A percentile compares a stretch with the other conserved stretches of the same genome.
Evolutionary conservation across 2,329 filamentous ascomycete species (phyloP).

Genomic region (Cladosporium sp.): DNA sequence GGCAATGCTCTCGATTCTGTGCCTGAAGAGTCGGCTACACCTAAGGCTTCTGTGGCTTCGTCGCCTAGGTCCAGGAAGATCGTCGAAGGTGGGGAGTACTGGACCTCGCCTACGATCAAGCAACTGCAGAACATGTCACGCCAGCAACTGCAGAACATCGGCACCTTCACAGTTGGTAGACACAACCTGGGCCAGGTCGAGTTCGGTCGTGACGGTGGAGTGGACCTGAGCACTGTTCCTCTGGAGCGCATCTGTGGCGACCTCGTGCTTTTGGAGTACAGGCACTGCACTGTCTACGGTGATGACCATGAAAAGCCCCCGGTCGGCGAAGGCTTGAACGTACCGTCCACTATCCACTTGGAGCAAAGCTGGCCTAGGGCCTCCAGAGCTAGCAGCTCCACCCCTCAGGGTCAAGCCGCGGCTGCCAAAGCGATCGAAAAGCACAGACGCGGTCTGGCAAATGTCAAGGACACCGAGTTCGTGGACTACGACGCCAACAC

Average conservation of each 20-base stretch:
- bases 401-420: conserved; percentile 44
- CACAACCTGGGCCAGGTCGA: conserved; percentile 76
- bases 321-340: conserved; percentile 84
- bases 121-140: conserved; percentile 79
- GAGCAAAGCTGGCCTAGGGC: conserved; percentile 90
- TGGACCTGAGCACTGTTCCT: conserved; percentile 78
- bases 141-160: conserved; percentile 72
- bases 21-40: conserved; percentile 12
- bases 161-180: conserved; percentile 78
- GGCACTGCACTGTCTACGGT: conserved; percentile 85
- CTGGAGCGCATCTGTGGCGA: conserved; percentile 76
- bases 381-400: conserved; percentile 31
- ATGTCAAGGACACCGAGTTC: conserved; percentile 78
- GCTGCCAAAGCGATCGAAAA: conserved; percentile 69
- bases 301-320: conserved; percentile 75
- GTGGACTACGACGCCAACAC: conserved; percentile 75
- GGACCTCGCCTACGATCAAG: conserved; percentile 74
- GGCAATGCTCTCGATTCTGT: conserved; percentile 14
- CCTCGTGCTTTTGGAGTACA: conserved; percentile 73
- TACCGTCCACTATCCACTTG: conserved; percentile 82
- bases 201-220: conserved; percentile 63
- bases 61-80: conserved; percentile 42
- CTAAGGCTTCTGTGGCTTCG: conserved; percentile 16
- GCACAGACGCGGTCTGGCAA: conserved; percentile 78
- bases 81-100: conserved; percentile 71